Evolutionary conservation across 2,329 filamentous ascomycete species (phyloP).

Genomic region (Neospermospora avenae): DNA sequence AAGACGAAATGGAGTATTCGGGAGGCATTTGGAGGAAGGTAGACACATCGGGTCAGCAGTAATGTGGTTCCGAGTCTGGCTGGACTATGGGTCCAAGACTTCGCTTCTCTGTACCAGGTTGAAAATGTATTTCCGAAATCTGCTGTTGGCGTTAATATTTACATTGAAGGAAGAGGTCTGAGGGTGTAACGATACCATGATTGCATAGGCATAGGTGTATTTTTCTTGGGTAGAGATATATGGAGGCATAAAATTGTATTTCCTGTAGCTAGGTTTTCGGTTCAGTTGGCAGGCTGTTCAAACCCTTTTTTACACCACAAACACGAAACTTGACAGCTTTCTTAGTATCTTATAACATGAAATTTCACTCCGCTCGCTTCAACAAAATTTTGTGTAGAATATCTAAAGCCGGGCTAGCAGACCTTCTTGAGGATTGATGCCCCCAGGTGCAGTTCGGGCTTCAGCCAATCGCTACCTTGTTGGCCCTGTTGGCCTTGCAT

Average conservation of each 20-base stretch:
- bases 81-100: no score
- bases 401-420: no score
- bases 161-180: background rate
- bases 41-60: background rate
- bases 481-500: no score
- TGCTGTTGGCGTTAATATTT: background rate
- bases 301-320: background rate
- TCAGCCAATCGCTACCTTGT: no score
- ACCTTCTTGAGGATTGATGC: no score
- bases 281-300: background rate
- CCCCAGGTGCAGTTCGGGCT: no score
- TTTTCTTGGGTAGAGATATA: background rate
- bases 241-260: background rate
- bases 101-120: background rate
- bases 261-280: background rate
- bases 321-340: background rate
- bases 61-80: background rate
- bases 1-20: background rate
- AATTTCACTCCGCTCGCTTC: no score
- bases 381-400: no score
- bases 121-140: background rate
- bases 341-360: no score
- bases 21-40: background rate
- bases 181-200: background rate
- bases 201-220: background rate